Base-by-base conservation (phyloP, 1,139 yeast genomes). In the Candida tetrigidarum region DNA sequence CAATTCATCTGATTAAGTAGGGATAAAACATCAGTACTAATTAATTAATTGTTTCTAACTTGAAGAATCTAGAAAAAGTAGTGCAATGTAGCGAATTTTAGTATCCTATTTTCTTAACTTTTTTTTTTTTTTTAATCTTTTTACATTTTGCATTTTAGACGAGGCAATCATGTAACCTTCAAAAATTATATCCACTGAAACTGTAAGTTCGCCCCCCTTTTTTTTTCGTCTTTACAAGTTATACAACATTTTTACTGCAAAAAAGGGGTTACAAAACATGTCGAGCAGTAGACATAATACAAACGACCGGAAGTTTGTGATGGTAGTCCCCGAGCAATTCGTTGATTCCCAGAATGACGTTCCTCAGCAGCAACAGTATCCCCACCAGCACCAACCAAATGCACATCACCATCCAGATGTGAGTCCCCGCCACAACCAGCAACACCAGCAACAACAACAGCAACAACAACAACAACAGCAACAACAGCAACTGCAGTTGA, bases 391-490 rank as follows among this genome's bases (percentile, higher is more conserved):
- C 10, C 23, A 35, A 3, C 27, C 37, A 30, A 16, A 29, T 37
- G 18, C 19, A 14, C n/a, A 16, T 15, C 41, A 39, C 4, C 42
- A 43, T 10, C 33, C 32, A 15, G n/a, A n/a, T n/a, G n/a, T n/a
- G n/a, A n/a, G n/a, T n/a, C 40, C 30, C 5, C 34, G 11, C 22
- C 37, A 36, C 12, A 16, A 23, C 20, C 39, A 14, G n/a, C 34
- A 14, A 19, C 34, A 37, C 6, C 18, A 26, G 11, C 33, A 27
- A 16, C 34, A 37, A 4, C 41, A 33, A 3, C 46, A 43, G 7
- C 46, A 35, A 18, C 34, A 39, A 19, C 45, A 28, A 14, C 45
- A 41, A 16, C 37, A 33, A 5, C 44, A 41, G 8, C 43, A 41
- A 11, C 41, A 38, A 14, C 41, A 38, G 4, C 37, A 23, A 15